Evolutionary conservation across 768 basidiomycete species (phyloP), one percentile per base, ranked within the genome.

Genomic region (Kwoniella europaea): DNA sequence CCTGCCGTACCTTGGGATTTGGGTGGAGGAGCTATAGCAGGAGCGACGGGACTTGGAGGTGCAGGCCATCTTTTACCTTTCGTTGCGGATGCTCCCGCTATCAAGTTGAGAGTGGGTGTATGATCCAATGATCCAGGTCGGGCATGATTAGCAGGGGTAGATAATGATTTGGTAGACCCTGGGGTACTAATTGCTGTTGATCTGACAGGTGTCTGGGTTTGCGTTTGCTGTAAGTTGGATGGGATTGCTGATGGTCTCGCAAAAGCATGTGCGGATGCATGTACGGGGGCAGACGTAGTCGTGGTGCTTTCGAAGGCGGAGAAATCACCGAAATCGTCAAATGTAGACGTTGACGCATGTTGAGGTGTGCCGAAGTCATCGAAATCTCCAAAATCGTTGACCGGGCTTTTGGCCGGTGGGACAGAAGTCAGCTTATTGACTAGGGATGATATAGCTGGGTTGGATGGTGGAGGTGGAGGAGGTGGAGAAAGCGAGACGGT

Each of bases 321-420:
- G 70, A 84, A 84, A 68, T 84, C 84, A 35, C 78, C 84, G 74
- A 85, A 84, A 65, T 84, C 84, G 61, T 80, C 83, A 60, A 84
- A 83, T 41, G 65, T 44, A 20, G 69, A 29, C 1, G 69, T 63
- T 13, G 50, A 62, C 10, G 71, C 52, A 20, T 70, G 69, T 62
- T 62, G 73, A 0, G 84, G 77, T 41, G 81, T 77, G 10, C 75
- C 73, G 62, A 83, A 83, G 61, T 83, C 82, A 43, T 76, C 83
- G 73, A 83, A 84, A 68, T 84, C 82, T 43, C 72, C 79, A 53
- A 79, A 78, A 55, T 71, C 73, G 27, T 24, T 42, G 22, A 44
- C 24, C 24, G 44, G 22, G 53, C 6, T 18, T 24, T 65, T 60
- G 5, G 27, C 43, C 10, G 57, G 66, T 15, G 58, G 43, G 15